A percentile compares a stretch with the other conserved stretches of the same genome.
These are phyloP conservation scores for Zhuliangozyma blackwelliae DNA, from an alignment of 1,139 yeast genomes.

Conservation along the genomic window DNA sequence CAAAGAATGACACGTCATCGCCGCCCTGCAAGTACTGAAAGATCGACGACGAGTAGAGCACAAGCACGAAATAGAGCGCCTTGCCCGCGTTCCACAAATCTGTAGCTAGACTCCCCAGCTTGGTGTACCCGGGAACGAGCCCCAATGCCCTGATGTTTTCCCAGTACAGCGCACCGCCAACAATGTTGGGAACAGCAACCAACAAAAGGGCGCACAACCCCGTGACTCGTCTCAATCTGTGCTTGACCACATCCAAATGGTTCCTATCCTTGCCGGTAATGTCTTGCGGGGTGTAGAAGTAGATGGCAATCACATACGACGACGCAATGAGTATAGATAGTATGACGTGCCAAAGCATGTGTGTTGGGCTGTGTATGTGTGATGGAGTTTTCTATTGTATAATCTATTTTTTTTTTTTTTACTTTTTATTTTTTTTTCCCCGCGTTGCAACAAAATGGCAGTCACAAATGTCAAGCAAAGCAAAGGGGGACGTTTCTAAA, in stretches of 20 bases:
- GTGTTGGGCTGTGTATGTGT: too few species aligned
- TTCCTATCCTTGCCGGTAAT: constrained; percentile 34
- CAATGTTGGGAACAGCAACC: constrained; percentile 21
- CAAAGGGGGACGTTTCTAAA: too few species aligned
- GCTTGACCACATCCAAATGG: constrained; percentile 37
- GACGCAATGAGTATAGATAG: constrained; percentile 26
- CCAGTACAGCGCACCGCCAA: constrained; percentile 9
- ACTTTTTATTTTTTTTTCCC: too few species aligned
- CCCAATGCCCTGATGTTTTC: constrained; percentile 18
- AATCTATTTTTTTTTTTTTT: too few species aligned
- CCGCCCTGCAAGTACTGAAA: constrained; percentile 27
- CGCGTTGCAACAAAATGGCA: too few species aligned
- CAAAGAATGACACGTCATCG: constrained; percentile 3
- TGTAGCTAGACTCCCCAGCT: constrained; percentile 12
- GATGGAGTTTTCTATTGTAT: too few species aligned
- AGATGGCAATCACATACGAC: constrained; percentile 40
- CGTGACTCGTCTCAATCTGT: constrained; percentile 34
- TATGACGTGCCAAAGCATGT: constrained; percentile 3
- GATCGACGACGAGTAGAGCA: constrained; percentile 60
- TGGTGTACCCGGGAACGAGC: constrained; percentile 26
- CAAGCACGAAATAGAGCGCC: constrained; percentile 28
- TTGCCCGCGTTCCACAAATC: constrained; percentile 23
- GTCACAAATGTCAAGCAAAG: too few species aligned
- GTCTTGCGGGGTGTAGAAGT: constrained; percentile 23
- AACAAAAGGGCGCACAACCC: constrained; percentile 28